Conservation (phyloP, 2,329 filamentous ascomycete genomes). For the Xylaria sp. region DNA sequence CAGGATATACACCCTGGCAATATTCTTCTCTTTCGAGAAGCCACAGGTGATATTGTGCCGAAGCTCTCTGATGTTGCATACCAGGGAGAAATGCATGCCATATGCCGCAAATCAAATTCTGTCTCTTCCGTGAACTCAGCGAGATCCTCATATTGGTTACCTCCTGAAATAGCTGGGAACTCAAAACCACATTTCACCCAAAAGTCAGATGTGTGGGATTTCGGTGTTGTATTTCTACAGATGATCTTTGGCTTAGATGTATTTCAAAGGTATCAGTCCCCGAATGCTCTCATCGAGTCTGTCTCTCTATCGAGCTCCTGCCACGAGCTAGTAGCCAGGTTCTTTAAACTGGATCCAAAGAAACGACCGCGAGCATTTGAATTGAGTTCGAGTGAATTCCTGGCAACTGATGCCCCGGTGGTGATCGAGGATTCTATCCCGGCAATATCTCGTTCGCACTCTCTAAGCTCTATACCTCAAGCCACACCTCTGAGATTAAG, state of each 20-base stretch:
- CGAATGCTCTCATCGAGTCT: slow-evolving; percentile 76
- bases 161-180: slow-evolving; percentile 77
- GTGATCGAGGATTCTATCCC: slow-evolving; percentile 59
- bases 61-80: slow-evolving; percentile 81
- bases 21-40: slow-evolving; percentile 78
- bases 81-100: slow-evolving; percentile 73
- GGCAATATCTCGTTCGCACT: slow-evolving; percentile 55
- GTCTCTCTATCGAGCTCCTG: slow-evolving; percentile 78
- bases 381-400: slow-evolving; percentile 71
- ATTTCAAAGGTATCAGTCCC: slow-evolving; percentile 80
- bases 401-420: slow-evolving; percentile 72
- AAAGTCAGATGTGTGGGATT: slow-evolving; percentile 95
- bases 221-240: slow-evolving; percentile 90
- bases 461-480: slow-evolving; percentile 57
- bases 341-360: slow-evolving; percentile 86
- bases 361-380: slow-evolving; percentile 87
- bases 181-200: slow-evolving; percentile 72
- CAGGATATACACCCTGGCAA: slow-evolving; percentile 84
- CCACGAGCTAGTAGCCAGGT: slow-evolving; percentile 81
- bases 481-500: slow-evolving; percentile 59
- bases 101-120: slow-evolving; percentile 65
- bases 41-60: slow-evolving; percentile 74
- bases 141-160: slow-evolving; percentile 83
- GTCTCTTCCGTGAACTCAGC: slow-evolving; percentile 67
- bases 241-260: slow-evolving; percentile 91